Conservation (phyloP, 441 rosid genomes). For the Mallotus japonicus region DNA sequence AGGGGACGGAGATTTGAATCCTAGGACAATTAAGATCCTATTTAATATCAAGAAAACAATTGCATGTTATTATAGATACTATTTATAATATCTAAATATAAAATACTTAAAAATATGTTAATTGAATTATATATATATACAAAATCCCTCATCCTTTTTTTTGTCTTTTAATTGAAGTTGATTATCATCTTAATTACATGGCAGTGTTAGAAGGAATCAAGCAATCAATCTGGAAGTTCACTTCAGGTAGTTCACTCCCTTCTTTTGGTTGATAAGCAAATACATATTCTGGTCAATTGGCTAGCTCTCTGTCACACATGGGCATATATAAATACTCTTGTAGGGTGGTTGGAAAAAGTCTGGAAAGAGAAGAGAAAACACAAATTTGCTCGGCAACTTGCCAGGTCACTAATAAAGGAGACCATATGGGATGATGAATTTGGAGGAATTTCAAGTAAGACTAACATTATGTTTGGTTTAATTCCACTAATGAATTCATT, state of each 20-base stretch:
- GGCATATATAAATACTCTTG: too few species aligned
- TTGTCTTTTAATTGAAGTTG: background rate
- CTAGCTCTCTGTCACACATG: background rate
- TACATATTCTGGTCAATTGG: too few species aligned
- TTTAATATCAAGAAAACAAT: too few species aligned
- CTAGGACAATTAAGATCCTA: too few species aligned
- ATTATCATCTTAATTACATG: background rate
- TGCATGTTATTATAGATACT: too few species aligned
- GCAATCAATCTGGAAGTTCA: background rate
- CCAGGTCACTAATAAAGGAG: conserved; percentile 6
- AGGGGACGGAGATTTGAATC: too few species aligned
- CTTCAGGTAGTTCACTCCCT: background rate
- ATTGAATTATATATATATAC: too few species aligned
- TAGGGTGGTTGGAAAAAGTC: conserved; percentile 10
- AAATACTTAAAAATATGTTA: too few species aligned
- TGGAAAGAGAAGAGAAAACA: conserved; percentile 19
- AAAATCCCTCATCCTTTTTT: too few species aligned
- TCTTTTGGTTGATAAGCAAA: background rate
- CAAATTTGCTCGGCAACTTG: conserved; percentile 12
- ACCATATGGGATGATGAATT: conserved; percentile 18
- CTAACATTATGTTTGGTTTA: too few species aligned
- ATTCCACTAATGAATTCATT: too few species aligned
- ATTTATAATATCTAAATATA: too few species aligned
- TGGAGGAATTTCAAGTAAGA: background rate
- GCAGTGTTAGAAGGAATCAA: background rate